Evolutionary conservation across 768 basidiomycete species (phyloP).

Genomic region (Lactarius evosmus): DNA sequence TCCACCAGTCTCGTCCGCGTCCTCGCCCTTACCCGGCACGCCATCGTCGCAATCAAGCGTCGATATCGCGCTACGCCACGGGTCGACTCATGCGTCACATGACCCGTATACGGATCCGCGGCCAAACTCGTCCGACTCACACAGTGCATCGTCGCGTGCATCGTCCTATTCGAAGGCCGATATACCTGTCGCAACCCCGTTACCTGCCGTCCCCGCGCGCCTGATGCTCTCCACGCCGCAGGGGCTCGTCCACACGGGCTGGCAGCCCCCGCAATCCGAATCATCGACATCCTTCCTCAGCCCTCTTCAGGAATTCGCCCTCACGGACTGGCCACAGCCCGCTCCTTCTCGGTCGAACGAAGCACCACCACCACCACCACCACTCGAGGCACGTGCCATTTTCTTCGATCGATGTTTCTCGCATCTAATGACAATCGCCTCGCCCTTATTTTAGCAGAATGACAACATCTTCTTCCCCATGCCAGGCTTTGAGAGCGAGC

Average conservation of each 20-base stretch:
- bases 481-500: not conserved
- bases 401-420: not conserved
- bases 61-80: not conserved
- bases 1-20: slow-evolving; percentile 5
- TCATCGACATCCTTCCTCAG: not conserved
- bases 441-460: slow-evolving; percentile 7
- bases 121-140: not conserved
- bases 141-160: slow-evolving; percentile 1
- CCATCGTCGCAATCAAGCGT: slow-evolving; percentile 1
- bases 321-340: slow-evolving; percentile 2
- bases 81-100: slow-evolving; percentile 6
- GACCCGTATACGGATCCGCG: slow-evolving; percentile 5
- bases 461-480: slow-evolving; percentile 3
- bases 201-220: not conserved
- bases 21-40: slow-evolving; percentile 1
- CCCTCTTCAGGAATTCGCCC: slow-evolving; percentile 1
- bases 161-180: not conserved
- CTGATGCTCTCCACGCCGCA: not conserved
- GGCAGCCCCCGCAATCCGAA: slow-evolving; percentile 7
- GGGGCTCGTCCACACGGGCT: not conserved
- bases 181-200: not conserved
- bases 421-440: not conserved
- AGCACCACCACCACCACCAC: not conserved
- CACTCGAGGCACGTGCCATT: slow-evolving; percentile 8
- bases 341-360: not conserved